Evolutionary conservation across 331 rosid species (phyloP), one percentile per base, ranked within the genome.

Genomic region (Quercus tomentella): DNA sequence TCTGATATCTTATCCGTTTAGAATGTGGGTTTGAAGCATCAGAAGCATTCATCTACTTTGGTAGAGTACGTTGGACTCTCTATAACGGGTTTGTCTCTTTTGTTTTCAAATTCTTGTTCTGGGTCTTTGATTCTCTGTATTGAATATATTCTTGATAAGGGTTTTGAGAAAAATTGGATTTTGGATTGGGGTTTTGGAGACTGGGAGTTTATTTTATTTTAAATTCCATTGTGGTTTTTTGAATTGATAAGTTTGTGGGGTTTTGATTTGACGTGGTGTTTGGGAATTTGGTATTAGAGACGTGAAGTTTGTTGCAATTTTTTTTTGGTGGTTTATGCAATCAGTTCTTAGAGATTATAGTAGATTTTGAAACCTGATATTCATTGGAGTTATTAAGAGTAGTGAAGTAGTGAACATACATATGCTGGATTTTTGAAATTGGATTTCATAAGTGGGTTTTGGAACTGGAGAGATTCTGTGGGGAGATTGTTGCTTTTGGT

Each of bases 81-180:
- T 81, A 69, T 41, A 85, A 74, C 84, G 89, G 87, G 86, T 86
- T 85, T 79, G 79, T 82, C 75, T 80, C 84, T 60, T 73, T 69
- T 84, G 79, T 73, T 20, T 45, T 76, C 82, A 67, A 77, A 79
- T 68, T 92, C 83, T 67, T 56, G 56, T 75, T 71, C 63, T 60
- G 77, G 75, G 55, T 80, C 78, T 65, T 86, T 77, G 35, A 18
- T 60, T 79, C 56, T 49, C 22, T 74, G 84, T 51, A 82, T 67
- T 82, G 80, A 43, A 78, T 77, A 33, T 82, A 79, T 84, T 82
- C 83, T 68, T 81, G 65, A 62, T 70, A 56, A 72, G 55, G 68
- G 77, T 87, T 77, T 63, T 56, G 21, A 79, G 57, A 74, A 82
- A 66, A 26, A 33, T 81, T 79, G 83, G 72, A 37, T 71, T 73